Conservation (phyloP, 495 filamentous ascomycete genomes). For the Penicillium soppii region DNA sequence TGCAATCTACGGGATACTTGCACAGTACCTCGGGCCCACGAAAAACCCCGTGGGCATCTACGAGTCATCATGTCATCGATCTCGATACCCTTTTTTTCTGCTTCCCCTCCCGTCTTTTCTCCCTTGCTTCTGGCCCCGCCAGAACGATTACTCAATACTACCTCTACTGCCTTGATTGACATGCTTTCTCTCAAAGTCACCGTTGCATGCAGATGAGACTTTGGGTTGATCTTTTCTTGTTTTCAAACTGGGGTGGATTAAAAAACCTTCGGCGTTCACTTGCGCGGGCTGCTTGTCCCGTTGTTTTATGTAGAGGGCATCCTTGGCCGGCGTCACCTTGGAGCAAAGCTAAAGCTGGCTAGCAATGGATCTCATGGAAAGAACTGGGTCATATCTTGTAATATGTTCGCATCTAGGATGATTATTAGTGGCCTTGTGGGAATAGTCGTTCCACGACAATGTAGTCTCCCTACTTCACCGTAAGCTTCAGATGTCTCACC, state of each 20-base stretch:
- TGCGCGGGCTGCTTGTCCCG: conserved; percentile 9
- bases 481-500: no score
- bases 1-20: conserved; percentile 12
- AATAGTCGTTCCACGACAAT: no score
- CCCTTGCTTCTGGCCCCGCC: conserved; percentile 26
- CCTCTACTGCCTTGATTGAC: background rate
- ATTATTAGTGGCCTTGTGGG: no score
- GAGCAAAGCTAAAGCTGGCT: conserved; percentile 17
- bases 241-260: conserved; percentile 5
- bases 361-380: conserved; percentile 16
- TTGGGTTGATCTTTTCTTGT: background rate
- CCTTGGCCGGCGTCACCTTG: conserved; percentile 19
- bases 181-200: conserved; percentile 12
- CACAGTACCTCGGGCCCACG: conserved; percentile 11
- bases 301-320: conserved; percentile 14
- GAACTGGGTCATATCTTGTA: background rate
- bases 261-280: conserved; percentile 25
- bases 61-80: conserved; percentile 24
- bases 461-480: no score
- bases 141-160: conserved; percentile 3
- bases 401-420: background rate
- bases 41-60: conserved; percentile 1
- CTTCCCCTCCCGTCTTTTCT: conserved; percentile 9
- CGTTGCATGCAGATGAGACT: conserved; percentile 11
- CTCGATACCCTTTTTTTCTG: conserved; percentile 26